A percentile compares a stretch with the other conserved stretches of the same genome.
Evolutionary conservation across 2,329 filamentous ascomycete genomes (phyloP).

Genomic region (Drechslerella coelobrocha): DNA sequence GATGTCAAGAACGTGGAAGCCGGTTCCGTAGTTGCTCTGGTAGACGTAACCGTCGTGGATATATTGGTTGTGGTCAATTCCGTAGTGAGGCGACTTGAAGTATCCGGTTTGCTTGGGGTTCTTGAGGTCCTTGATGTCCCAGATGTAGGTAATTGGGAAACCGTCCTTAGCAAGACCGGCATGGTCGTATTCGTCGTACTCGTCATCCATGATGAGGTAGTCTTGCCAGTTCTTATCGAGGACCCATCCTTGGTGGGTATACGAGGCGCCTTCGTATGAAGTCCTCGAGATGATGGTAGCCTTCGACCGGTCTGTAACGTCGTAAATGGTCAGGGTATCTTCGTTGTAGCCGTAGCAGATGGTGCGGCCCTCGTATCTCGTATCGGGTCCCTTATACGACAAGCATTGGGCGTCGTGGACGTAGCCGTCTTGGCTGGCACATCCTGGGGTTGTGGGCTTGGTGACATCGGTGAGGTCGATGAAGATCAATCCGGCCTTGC

Average conservation of each 20-base stretch:
- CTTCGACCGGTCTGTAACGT: slow-evolving; percentile 63
- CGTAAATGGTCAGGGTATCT: slow-evolving; percentile 58
- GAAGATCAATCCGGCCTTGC: slow-evolving; percentile 66
- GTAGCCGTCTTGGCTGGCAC: slow-evolving; percentile 66
- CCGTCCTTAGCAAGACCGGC: slow-evolving; percentile 56
- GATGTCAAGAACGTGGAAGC: slow-evolving; percentile 60
- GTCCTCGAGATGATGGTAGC: slow-evolving; percentile 64
- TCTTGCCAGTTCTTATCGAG: slow-evolving; percentile 61
- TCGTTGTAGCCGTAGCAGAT: slow-evolving; percentile 56
- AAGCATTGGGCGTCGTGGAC: slow-evolving; percentile 70
- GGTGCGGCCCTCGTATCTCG: slow-evolving; percentile 52
- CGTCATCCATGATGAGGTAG: slow-evolving; percentile 60
- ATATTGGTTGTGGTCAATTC: slow-evolving; percentile 63
- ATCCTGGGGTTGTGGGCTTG: slow-evolving; percentile 65
- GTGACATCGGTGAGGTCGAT: slow-evolving; percentile 65
- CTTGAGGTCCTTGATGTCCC: slow-evolving; percentile 59
- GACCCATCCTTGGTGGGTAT: slow-evolving; percentile 68
- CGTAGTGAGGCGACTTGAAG: slow-evolving; percentile 58
- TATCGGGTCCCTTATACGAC: slow-evolving; percentile 54
- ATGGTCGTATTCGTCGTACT: slow-evolving; percentile 58
- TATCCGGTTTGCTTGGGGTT: slow-evolving; percentile 60
- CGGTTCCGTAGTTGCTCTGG: slow-evolving; percentile 60
- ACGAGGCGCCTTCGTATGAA: slow-evolving; percentile 66
- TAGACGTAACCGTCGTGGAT: slow-evolving; percentile 60
- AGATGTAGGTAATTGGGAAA: slow-evolving; percentile 59